These are phyloP conservation scores for Neoarthrinium moseri DNA, from an alignment of 2,329 filamentous ascomycete species.

Conservation along the genomic window DNA sequence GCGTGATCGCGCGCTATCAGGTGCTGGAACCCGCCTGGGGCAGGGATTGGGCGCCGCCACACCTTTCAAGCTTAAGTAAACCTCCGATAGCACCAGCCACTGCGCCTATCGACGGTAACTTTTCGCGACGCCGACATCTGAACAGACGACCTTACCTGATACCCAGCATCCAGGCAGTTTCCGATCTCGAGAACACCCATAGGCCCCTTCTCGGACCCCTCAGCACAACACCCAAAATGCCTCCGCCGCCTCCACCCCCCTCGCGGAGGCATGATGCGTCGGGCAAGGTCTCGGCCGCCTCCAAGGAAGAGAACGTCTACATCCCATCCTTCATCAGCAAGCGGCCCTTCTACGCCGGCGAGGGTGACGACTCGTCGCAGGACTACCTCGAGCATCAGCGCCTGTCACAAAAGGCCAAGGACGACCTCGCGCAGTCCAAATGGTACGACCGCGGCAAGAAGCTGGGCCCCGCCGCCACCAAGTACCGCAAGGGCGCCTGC, in stretches of 20 bases:
- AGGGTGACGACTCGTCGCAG: slow-evolving; percentile 70
- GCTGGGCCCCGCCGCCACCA: slow-evolving; percentile 83
- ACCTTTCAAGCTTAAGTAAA: not conserved
- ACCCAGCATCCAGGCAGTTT: not conserved
- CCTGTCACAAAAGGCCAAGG: slow-evolving; percentile 67
- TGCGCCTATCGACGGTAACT: slow-evolving; percentile 4
- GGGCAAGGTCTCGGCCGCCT: slow-evolving; percentile 38
- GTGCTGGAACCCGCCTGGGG: no score
- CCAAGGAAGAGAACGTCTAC: slow-evolving; percentile 95
- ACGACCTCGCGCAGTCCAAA: slow-evolving; percentile 66
- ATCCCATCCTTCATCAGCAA: slow-evolving; percentile 98
- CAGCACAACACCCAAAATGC: slow-evolving; percentile 28
- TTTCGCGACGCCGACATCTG: not conserved
- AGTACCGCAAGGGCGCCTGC: slow-evolving; percentile 96
- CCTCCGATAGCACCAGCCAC: slow-evolving; percentile 2
- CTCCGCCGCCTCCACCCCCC: slow-evolving; percentile 36
- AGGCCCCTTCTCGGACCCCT: not conserved
- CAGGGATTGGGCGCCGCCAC: no score
- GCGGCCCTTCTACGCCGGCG: slow-evolving; percentile 89
- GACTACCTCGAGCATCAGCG: slow-evolving; percentile 98
- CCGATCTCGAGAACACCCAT: not conserved
- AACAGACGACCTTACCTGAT: no score
- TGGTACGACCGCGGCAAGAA: slow-evolving; percentile 94
- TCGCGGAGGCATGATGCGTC: slow-evolving; percentile 30
- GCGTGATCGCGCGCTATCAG: not conserved